Percentiles rank a stretch among this genome's conserved stretches.
Evolutionary conservation across 2,329 filamentous ascomycete genomes (phyloP).

Genomic region (Periconia digitata): DNA sequence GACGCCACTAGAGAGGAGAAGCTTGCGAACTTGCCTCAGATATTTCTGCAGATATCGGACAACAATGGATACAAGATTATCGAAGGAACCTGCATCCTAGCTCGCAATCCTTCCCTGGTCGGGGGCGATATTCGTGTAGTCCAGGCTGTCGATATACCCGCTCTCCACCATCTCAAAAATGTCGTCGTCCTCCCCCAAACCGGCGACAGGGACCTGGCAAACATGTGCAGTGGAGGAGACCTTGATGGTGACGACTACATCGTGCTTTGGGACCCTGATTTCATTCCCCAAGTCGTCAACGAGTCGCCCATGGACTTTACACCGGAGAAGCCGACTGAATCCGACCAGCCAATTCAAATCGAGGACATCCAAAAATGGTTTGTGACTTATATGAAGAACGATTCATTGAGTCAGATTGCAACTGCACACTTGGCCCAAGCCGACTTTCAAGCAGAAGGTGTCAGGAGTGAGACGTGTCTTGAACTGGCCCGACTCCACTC

Average conservation of each 20-base stretch:
- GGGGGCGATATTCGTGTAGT: constrained; percentile 91
- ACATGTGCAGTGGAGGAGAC: constrained; percentile 95
- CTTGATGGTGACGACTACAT: constrained; percentile 96
- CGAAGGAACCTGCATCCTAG: constrained; percentile 77
- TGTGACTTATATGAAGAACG: constrained; percentile 89
- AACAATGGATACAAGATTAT: constrained; percentile 64
- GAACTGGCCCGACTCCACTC: constrained; percentile 81
- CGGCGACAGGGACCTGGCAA: constrained; percentile 81
- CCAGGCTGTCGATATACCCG: constrained; percentile 72
- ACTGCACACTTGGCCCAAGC: constrained; percentile 77
- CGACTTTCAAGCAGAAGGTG: constrained; percentile 64
- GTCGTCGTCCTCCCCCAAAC: constrained; percentile 84
- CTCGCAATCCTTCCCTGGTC: constrained; percentile 91
- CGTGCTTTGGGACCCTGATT: constrained; percentile 80
- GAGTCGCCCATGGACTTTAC: constrained; percentile 76
- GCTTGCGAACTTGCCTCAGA: constrained; percentile 65
- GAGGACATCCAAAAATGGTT: constrained; percentile 83
- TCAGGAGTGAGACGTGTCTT: constrained; percentile 63
- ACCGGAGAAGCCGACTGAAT: constrained; percentile 57
- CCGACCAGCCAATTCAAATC: constrained; percentile 66
- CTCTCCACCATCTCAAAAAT: constrained; percentile 76
- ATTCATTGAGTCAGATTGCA: constrained; percentile 78
- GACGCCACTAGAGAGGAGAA: constrained; percentile 51
- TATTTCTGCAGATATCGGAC: constrained; percentile 81
- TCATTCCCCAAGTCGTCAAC: constrained; percentile 69